Percentiles rank a stretch among this genome's conserved stretches.
phyloP scores from a whole-genome alignment of 1,139 yeast species.

The Protomyces gravidus region DNA sequence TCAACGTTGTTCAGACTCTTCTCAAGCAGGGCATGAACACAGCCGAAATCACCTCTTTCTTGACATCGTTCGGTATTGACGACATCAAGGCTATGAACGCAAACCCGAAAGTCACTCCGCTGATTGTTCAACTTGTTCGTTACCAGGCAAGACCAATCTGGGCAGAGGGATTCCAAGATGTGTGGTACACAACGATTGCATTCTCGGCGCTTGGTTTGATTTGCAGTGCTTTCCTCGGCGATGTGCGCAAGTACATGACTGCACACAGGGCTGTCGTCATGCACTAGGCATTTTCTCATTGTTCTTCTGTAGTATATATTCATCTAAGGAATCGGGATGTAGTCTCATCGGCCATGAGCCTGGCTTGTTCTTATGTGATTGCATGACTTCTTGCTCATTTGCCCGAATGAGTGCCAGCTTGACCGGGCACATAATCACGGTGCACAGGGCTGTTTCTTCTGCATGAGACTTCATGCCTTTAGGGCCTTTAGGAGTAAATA shows the following conservation, averaged over 20 bases:
- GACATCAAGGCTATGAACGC: constrained; percentile 9
- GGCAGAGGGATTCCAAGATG: constrained; percentile 18
- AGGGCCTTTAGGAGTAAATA: no score
- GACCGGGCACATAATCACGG: no score
- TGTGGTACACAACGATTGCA: constrained; percentile 25
- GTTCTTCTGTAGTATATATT: not conserved
- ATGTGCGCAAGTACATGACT: constrained; percentile 28
- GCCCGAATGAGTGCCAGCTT: no score
- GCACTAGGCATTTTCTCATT: not conserved
- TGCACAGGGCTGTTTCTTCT: no score
- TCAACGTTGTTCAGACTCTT: constrained; percentile 1
- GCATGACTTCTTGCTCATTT: no score
- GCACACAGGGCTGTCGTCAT: constrained; percentile 19
- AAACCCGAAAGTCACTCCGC: constrained; percentile 1
- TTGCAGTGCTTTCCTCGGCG: constrained; percentile 23
- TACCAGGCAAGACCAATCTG: constrained; percentile 16
- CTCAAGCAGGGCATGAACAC: constrained; percentile 1
- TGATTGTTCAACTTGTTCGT: not conserved
- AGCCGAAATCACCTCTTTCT: constrained; percentile 1
- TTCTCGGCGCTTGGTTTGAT: constrained; percentile 23
- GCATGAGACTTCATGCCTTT: no score
- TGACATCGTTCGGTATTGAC: constrained; percentile 2
- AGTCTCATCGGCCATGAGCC: no score
- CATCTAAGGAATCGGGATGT: no score
- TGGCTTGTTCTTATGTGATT: no score